Conservation (phyloP, 176 grass and related monocot genomes). For the Musa schizocarpa region DNA sequence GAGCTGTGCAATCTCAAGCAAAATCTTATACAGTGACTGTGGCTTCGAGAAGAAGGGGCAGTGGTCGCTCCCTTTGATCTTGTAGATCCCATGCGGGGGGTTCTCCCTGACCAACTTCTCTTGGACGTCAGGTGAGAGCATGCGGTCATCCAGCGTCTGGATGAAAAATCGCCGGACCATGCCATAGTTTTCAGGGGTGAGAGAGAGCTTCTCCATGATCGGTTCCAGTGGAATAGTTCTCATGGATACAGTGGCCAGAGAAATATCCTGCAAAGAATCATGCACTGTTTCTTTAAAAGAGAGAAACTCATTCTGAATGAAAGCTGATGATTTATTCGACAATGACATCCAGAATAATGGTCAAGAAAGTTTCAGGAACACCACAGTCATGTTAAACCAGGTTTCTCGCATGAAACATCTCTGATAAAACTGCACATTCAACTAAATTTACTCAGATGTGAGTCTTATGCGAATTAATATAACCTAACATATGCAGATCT, state of each 20-base stretch:
- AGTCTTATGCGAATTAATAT: no score
- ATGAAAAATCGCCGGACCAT: constrained; percentile 61
- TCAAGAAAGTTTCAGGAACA: background rate
- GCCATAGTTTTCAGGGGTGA: constrained; percentile 65
- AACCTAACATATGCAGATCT: no score
- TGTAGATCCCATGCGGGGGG: constrained; percentile 74
- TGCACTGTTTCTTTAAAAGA: background rate
- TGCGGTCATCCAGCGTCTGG: constrained; percentile 72
- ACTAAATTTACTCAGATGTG: no score
- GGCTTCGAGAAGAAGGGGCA: constrained; percentile 98
- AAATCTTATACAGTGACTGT: constrained; percentile 86
- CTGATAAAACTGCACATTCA: no score
- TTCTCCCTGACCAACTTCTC: constrained; percentile 92
- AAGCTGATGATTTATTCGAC: background rate
- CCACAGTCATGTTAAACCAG: background rate
- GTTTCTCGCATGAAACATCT: background rate
- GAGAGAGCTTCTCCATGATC: constrained; percentile 89
- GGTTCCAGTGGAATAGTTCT: constrained; percentile 71
- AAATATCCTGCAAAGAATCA: constrained; percentile 46
- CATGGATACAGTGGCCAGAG: constrained; percentile 65
- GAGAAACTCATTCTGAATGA: background rate
- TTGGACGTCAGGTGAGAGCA: constrained; percentile 76
- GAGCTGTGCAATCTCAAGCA: constrained; percentile 69
- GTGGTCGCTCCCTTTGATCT: constrained; percentile 93
- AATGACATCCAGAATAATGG: background rate